Evolutionary conservation across 768 basidiomycete genomes (phyloP).

Genomic region (Lactarius pseudohatsudake): DNA sequence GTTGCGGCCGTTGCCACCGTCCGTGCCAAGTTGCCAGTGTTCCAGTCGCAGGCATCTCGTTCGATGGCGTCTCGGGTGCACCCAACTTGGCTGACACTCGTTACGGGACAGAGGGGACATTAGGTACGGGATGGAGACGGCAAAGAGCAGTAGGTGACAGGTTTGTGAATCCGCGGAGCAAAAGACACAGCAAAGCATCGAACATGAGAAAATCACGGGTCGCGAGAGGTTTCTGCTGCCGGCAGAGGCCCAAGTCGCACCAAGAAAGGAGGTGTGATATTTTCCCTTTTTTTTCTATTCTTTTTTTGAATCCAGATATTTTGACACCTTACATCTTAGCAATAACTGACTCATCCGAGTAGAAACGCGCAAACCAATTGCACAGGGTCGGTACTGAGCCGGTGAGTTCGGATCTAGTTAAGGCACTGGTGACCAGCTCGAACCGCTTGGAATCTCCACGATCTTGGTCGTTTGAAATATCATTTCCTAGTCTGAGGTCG

Average conservation of each 20-base stretch:
- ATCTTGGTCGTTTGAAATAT: conserved; percentile 13
- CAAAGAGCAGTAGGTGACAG: not conserved
- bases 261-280: conserved; percentile 7
- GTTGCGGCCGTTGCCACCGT: not conserved
- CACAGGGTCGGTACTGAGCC: conserved; percentile 8
- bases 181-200: not conserved
- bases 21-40: not conserved
- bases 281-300: not conserved
- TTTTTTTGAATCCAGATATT: too few relatives aligned
- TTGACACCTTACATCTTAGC: conserved; percentile 8
- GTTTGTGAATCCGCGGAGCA: not conserved
- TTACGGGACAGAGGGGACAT: not conserved
- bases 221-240: not conserved
- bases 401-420: conserved; percentile 30
- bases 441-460: conserved; percentile 17
- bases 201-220: conserved; percentile 9
- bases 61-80: not conserved
- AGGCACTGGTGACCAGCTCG: conserved; percentile 24
- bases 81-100: not conserved
- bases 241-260: conserved; percentile 1
- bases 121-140: not conserved
- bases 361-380: not conserved
- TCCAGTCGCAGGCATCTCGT: not conserved
- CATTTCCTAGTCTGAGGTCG: conserved; percentile 8
- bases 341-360: conserved; percentile 18